Evolutionary conservation across 2,329 filamentous ascomycete species (phyloP).

Genomic region (Penicillium sumatraense): DNA sequence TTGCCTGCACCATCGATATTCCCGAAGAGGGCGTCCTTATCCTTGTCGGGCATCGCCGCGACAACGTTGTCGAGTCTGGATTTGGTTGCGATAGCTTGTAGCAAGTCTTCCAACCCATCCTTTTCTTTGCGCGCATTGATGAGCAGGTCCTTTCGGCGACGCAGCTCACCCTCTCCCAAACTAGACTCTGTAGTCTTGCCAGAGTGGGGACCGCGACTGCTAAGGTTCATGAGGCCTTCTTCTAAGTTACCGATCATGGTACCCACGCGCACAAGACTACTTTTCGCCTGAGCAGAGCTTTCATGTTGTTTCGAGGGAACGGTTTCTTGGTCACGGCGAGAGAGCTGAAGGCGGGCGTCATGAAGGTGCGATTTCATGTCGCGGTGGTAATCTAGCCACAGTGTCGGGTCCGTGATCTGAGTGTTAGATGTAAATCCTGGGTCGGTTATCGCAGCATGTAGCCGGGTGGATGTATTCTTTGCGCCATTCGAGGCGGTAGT

Average conservation of each 20-base stretch:
- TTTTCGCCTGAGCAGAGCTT: conserved; percentile 65
- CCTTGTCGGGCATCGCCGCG: conserved; percentile 53
- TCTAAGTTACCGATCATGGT: conserved; percentile 61
- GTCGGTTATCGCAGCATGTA: conserved; percentile 50
- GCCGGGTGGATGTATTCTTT: conserved; percentile 38
- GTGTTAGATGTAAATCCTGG: conserved; percentile 37
- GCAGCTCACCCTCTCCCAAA: conserved; percentile 65
- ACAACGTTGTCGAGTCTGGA: conserved; percentile 50
- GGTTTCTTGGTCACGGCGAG: conserved; percentile 62
- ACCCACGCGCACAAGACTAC: conserved; percentile 60
- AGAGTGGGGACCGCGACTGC: conserved; percentile 30
- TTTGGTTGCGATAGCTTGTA: conserved; percentile 63
- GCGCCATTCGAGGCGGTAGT: conserved; percentile 35
- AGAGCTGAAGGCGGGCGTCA: conserved; percentile 62
- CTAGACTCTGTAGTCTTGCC: conserved; percentile 47
- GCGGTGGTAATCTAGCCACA: conserved; percentile 66
- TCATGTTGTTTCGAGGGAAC: conserved; percentile 65
- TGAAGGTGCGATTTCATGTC: conserved; percentile 66
- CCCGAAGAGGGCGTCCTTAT: conserved; percentile 50
- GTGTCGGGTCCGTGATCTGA: conserved; percentile 56
- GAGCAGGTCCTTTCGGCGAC: conserved; percentile 62
- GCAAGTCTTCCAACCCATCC: conserved; percentile 63
- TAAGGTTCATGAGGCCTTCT: conserved; percentile 55
- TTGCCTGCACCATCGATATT: conserved; percentile 19
- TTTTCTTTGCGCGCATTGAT: conserved; percentile 63